Base-by-base conservation (phyloP, 495 filamentous ascomycete species). In the Penicillium samsonianum region DNA sequence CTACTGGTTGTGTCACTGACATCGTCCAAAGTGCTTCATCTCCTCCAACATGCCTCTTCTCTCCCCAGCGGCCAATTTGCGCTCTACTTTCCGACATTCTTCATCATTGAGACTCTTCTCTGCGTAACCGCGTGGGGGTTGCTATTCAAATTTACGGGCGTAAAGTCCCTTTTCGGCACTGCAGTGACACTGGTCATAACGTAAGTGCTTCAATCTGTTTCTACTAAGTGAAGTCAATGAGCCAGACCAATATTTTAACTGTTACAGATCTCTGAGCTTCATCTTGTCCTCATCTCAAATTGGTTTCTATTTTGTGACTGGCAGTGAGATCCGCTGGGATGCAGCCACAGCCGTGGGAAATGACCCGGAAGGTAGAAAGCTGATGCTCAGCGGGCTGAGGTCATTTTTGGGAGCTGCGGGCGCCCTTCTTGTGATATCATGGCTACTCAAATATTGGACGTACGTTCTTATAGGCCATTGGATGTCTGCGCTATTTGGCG, bases 271-370 rank as follows among this genome's bases (percentile, higher is more conserved):
- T 16, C 49, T 67, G 35, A 59, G 57, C 17, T 50, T 65, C 26
- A 17, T 50, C 16, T 56, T 64, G 1, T 55, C 55, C n/a, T 51
- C 67, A 1, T 69, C 67, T 3, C 64, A 69, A 25, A 49, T 67
- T 11, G 59, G 58, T 1, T 69, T 69, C 26, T 69, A 65, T 25
- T 52, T 60, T 17, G 61, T 69, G 3, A 67, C 67, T n/a, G 61
- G 67, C 25, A 67, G 57, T 30, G 67, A 69, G 26, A 51, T 66
- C 38, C 64, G 61, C 25, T 69, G 67, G 67, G 61, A 67, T 47
- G 61, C 61, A 30, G 64, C 62, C 16, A 62, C 57, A 22, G 65
- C 59, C 33, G 58, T 67, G 8, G 64, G 61, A 9, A 61, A 50
- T 46, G 64, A 69, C 19, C 57, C 61, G 1, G 67, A 62, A 26